These are phyloP conservation scores for Sugiyamaella sp. DNA, from an alignment of 1,139 yeast genomes.

Conservation along the genomic window DNA sequence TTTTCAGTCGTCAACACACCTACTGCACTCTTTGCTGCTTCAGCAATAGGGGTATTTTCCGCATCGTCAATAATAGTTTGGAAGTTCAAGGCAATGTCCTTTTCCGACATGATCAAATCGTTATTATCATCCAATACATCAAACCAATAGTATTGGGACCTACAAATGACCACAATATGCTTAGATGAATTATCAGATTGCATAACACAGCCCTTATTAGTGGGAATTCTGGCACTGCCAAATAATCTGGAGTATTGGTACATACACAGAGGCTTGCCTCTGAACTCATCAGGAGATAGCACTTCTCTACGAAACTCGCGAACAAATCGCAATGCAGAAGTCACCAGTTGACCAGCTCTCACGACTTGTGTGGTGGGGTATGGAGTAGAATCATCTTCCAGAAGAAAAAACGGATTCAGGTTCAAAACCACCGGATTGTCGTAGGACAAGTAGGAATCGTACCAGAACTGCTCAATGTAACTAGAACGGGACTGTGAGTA, in stretches of 20 bases:
- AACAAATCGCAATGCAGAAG: slow-evolving; percentile 75
- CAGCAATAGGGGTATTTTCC: slow-evolving; percentile 57
- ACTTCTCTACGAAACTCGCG: slow-evolving; percentile 77
- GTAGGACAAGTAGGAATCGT: slow-evolving; percentile 80
- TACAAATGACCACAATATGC: slow-evolving; percentile 81
- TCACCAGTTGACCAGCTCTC: slow-evolving; percentile 79
- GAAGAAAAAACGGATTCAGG: slow-evolving; percentile 81
- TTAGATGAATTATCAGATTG: slow-evolving; percentile 75
- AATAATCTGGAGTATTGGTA: slow-evolving; percentile 84
- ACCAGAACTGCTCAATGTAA: slow-evolving; percentile 93
- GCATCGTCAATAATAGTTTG: slow-evolving; percentile 78
- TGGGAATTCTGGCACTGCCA: slow-evolving; percentile 86
- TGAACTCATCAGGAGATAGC: slow-evolving; percentile 69
- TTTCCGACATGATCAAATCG: slow-evolving; percentile 70
- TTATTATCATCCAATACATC: slow-evolving; percentile 78
- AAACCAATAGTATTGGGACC: slow-evolving; percentile 92
- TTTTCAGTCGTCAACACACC: slow-evolving; percentile 91
- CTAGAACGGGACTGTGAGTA: slow-evolving; percentile 69
- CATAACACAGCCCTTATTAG: slow-evolving; percentile 78
- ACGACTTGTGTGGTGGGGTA: slow-evolving; percentile 70
- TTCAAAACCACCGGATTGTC: slow-evolving; percentile 87
- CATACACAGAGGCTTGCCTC: slow-evolving; percentile 76
- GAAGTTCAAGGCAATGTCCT: slow-evolving; percentile 73
- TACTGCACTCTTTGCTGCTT: slow-evolving; percentile 78
- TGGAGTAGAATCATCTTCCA: slow-evolving; percentile 91